Evolutionary conservation across 176 grass and related monocot genomes (phyloP).

Genomic region (Puya raimondii): DNA sequence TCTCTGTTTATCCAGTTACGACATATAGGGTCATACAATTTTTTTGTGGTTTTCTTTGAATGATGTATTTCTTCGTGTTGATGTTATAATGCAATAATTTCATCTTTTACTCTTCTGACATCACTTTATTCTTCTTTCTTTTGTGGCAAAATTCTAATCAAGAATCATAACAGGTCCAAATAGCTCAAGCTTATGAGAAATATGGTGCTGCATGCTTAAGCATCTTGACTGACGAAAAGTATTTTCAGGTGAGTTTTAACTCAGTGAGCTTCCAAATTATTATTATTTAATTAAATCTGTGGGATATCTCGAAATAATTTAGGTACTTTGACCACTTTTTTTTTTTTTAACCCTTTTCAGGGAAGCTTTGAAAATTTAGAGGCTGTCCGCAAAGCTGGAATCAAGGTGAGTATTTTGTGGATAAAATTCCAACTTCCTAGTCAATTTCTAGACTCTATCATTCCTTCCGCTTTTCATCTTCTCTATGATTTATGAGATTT

Average conservation of each 20-base stretch:
- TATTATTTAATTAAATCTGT: background rate
- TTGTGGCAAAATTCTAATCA: background rate
- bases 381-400: conserved; percentile 53
- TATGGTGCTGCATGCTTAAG: conserved; percentile 66
- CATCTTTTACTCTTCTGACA: background rate
- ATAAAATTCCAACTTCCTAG: conserved; percentile 1
- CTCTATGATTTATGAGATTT: background rate
- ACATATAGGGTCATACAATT: too few relatives aligned
- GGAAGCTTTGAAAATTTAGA: conserved; percentile 83
- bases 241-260: conserved; percentile 40
- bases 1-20: too few relatives aligned
- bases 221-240: conserved; percentile 64
- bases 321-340: background rate
- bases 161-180: conserved; percentile 32
- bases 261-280: background rate
- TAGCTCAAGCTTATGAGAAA: conserved; percentile 42
- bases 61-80: too few relatives aligned
- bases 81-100: background rate
- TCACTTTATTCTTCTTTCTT: background rate
- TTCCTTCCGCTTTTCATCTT: background rate
- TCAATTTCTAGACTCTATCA: conserved; percentile 6
- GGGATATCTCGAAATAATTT: too few relatives aligned
- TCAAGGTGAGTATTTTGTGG: conserved; percentile 30
- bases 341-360: conserved; percentile 29
- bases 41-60: too few relatives aligned